phyloP scores from a whole-genome alignment of 1,139 yeast genomes.

The Yamadazyma blattariae region DNA sequence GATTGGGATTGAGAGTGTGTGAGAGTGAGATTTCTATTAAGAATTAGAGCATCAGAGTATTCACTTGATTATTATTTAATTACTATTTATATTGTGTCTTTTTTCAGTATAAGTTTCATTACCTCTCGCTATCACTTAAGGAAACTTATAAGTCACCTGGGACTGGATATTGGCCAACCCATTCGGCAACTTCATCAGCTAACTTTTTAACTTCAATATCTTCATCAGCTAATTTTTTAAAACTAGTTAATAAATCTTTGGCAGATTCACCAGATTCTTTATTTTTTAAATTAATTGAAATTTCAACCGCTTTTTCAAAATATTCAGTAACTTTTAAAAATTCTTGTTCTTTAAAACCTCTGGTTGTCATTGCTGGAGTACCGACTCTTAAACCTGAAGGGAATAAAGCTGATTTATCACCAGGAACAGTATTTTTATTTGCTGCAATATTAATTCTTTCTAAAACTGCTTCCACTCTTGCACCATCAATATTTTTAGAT shows the following conservation, averaged over 20 bases:
- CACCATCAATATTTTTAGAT: constrained; percentile 88
- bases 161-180: constrained; percentile 72
- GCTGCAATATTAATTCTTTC: constrained; percentile 92
- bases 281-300: constrained; percentile 57
- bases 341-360: constrained; percentile 82
- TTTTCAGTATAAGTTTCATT: too few species aligned
- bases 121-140: too few species aligned
- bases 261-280: constrained; percentile 59
- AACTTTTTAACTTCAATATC: constrained; percentile 56
- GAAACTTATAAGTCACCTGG: constrained; percentile 65
- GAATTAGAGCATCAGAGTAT: too few species aligned
- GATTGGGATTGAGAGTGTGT: too few species aligned
- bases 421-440: constrained; percentile 94
- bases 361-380: constrained; percentile 97
- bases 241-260: constrained; percentile 61
- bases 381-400: constrained; percentile 97
- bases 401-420: constrained; percentile 90
- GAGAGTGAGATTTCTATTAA: too few species aligned
- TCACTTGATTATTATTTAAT: too few species aligned
- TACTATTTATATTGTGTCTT: too few species aligned
- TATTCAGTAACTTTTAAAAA: constrained; percentile 75
- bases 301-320: constrained; percentile 74
- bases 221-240: constrained; percentile 63
- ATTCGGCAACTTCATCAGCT: constrained; percentile 55
- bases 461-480: constrained; percentile 88